phyloP scores from a whole-genome alignment of 1,139 yeast genomes.

The Geotrichum restrictum region DNA sequence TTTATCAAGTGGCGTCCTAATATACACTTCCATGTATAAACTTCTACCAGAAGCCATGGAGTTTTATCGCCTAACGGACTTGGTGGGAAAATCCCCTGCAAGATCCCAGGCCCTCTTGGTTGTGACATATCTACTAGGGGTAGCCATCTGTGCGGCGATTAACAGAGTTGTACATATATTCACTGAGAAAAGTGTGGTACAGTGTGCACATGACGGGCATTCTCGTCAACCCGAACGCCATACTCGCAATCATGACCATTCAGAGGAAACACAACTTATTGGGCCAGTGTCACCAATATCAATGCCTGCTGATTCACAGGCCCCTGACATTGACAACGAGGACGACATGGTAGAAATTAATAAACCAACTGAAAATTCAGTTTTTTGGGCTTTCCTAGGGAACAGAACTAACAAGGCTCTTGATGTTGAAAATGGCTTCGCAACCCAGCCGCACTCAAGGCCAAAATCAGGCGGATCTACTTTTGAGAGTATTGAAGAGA shows the following conservation, averaged over 20 bases:
- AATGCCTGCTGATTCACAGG: no score
- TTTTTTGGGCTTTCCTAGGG: no score
- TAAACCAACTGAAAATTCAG: no score
- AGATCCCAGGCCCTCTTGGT: constrained; percentile 44
- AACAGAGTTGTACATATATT: constrained; percentile 64
- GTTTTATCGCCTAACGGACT: constrained; percentile 36
- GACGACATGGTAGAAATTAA: no score
- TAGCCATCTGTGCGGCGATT: constrained; percentile 53
- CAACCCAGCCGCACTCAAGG: no score
- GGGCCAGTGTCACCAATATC: no score
- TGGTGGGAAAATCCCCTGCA: constrained; percentile 25
- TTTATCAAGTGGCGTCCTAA: constrained; percentile 61
- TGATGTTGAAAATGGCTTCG: no score
- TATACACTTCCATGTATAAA: constrained; percentile 71
- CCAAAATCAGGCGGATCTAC: no score
- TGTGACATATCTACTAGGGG: constrained; percentile 55
- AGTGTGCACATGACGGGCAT: constrained; percentile 62
- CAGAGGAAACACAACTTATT: no score
- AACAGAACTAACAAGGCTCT: no score
- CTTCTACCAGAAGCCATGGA: constrained; percentile 62
- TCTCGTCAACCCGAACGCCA: constrained; percentile 28
- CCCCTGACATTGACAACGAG: no score
- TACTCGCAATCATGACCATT: no score
- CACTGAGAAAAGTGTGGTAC: constrained; percentile 80
- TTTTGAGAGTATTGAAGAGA: background rate